Conservation (phyloP, 768 basidiomycete species). For the Mycena pura region DNA sequence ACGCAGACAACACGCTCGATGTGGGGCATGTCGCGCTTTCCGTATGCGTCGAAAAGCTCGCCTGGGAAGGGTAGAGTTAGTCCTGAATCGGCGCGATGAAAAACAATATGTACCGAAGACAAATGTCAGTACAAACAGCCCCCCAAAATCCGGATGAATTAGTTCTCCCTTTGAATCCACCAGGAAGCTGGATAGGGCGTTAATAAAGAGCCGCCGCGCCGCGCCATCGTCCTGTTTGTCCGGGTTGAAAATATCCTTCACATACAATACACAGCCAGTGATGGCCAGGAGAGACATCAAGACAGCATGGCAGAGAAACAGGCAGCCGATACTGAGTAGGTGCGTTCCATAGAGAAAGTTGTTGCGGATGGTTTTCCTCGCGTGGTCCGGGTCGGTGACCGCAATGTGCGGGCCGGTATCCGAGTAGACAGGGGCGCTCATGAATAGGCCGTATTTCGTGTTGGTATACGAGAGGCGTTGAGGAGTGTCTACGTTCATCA, state of each 20-base stretch:
- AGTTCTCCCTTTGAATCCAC: neutral
- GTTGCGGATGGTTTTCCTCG: neutral
- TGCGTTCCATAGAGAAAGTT: neutral
- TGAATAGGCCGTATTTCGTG: neutral
- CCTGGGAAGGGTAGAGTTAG: neutral
- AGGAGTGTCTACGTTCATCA: neutral
- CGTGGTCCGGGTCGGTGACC: neutral
- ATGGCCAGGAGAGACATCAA: neutral
- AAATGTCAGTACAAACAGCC: neutral
- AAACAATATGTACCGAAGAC: neutral
- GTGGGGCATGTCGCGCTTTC: constrained; percentile 1
- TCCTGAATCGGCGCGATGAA: neutral
- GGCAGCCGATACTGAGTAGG: neutral
- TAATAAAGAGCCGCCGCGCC: neutral
- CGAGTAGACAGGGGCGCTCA: neutral
- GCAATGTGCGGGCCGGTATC: neutral
- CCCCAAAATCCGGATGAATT: neutral
- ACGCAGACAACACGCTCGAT: neutral
- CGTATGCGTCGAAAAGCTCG: constrained; percentile 5
- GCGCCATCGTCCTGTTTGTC: constrained; percentile 17
- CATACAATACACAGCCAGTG: neutral
- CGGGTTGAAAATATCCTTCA: constrained; percentile 1
- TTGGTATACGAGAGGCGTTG: neutral
- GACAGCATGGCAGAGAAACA: neutral
- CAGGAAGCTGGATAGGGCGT: neutral